Evolutionary conservation across 2,329 filamentous ascomycete genomes (phyloP).

Genomic region (Fusarium penzigii): DNA sequence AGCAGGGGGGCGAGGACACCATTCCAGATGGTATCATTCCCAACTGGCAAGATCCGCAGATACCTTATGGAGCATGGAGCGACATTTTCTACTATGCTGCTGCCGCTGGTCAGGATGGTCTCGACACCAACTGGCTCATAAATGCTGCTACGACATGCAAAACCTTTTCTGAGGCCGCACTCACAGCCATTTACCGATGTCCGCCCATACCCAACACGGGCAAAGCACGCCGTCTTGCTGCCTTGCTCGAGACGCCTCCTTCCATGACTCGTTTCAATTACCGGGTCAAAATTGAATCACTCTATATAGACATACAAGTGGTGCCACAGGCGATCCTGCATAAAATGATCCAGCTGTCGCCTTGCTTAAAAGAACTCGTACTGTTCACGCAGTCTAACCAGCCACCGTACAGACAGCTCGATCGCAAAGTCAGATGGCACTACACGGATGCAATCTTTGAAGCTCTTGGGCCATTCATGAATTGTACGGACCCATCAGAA

Average conservation of each 20-base stretch:
- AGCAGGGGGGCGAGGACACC: slow-evolving; percentile 8
- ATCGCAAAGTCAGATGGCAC: slow-evolving; percentile 63
- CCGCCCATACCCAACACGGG: slow-evolving; percentile 59
- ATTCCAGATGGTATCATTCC: slow-evolving; percentile 40
- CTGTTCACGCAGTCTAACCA: slow-evolving; percentile 71
- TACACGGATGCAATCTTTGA: slow-evolving; percentile 69
- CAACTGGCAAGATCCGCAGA: slow-evolving; percentile 52
- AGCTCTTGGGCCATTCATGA: slow-evolving; percentile 57
- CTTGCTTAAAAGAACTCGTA: slow-evolving; percentile 68
- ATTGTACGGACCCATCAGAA: slow-evolving; percentile 31
- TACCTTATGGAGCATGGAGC: slow-evolving; percentile 69
- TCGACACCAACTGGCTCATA: slow-evolving; percentile 63
- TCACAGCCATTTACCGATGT: slow-evolving; percentile 70
- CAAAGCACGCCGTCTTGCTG: slow-evolving; percentile 47
- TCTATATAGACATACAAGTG: slow-evolving; percentile 72
- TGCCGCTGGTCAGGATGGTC: slow-evolving; percentile 44
- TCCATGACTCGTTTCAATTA: slow-evolving; percentile 61
- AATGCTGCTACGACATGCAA: slow-evolving; percentile 63
- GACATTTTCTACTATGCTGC: slow-evolving; percentile 71
- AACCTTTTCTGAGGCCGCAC: slow-evolving; percentile 69
- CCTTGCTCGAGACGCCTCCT: slow-evolving; percentile 56
- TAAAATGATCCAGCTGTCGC: slow-evolving; percentile 63
- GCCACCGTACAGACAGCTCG: slow-evolving; percentile 63
- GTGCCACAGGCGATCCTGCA: slow-evolving; percentile 44
- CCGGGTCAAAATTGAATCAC: slow-evolving; percentile 66